Evolutionary conservation across 202 grass and related monocot species (phyloP), one percentile per base, ranked within the genome.

Genomic region (Schoenoplectus triqueter): DNA sequence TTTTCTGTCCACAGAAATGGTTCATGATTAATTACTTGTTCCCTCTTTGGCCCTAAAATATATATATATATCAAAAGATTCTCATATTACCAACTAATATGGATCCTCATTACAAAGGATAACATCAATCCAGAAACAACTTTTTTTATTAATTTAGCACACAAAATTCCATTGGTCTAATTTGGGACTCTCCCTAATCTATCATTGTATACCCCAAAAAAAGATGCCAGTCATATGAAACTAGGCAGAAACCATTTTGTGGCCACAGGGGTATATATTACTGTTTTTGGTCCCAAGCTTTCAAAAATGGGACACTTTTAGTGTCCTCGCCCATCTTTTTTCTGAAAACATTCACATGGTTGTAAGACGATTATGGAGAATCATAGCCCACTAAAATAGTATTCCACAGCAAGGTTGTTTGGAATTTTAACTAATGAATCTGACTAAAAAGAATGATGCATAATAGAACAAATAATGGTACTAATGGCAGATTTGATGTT

Each of bases 341-440:
- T 31, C 31, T 31, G 31, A 31, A 31, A 31, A 31, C 31, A 31
- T 77, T 55, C 21, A 56, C 10, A 55, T 77, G 51, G 52, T 57
- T 4, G 52, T 59, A 79, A 61, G 55, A 7, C 55, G 61, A 17
- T 61, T 61, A 77, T 40, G 52, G 73, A n/a, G 57, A 77, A 59
- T 7, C 21, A 8, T 39, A 60, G 40, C 75, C 54, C 31, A 59
- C 55, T 61, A 79, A 79, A 61, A 57, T 51, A 15, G 39, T 59
- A 79, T 79, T 51, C 31, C 31, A 71, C 48, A 72, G n/a, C 22
- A 71, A 69, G 21, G 54, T 15, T 31, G 31, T 31, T 31, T 63
- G 47, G 49, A 31, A 22, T 66, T 66, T 46, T 2, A 3, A 20
- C 44, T 78, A 51, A 64, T 78, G 1, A 66, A 15, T 73, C 15